Conservation (phyloP, 352 stramenopile species). For the Globisporangium middletonii region DNA sequence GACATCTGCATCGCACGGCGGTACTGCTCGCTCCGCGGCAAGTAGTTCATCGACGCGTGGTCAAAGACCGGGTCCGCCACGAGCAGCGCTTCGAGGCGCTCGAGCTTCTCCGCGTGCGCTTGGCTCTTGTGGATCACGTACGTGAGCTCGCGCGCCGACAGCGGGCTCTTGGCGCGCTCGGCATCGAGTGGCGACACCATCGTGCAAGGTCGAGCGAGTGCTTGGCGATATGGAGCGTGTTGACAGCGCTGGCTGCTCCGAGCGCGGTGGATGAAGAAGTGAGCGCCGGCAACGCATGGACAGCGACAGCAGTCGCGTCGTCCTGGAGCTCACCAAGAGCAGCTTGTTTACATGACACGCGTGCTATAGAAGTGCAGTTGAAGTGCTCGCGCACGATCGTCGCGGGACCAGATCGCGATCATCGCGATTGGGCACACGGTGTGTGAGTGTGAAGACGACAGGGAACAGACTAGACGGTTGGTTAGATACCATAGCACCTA, state of each 20-base stretch:
- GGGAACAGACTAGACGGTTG: too few species aligned
- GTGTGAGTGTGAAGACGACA: too few species aligned
- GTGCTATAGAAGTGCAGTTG: neutral
- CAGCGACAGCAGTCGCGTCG: too few species aligned
- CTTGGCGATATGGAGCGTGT: too few species aligned
- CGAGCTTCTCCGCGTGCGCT: slow-evolving; percentile 38
- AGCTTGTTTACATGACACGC: slow-evolving; percentile 4
- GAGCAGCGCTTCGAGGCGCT: slow-evolving; percentile 58
- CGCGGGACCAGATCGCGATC: too few species aligned
- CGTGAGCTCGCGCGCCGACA: too few species aligned
- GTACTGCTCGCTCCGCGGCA: slow-evolving; percentile 61
- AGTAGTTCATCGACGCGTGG: slow-evolving; percentile 59
- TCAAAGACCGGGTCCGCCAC: slow-evolving; percentile 49
- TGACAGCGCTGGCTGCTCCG: too few species aligned
- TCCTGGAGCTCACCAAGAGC: neutral
- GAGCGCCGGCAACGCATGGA: too few species aligned
- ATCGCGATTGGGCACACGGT: too few species aligned
- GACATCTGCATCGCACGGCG: slow-evolving; percentile 49
- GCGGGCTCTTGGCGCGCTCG: slow-evolving; percentile 38
- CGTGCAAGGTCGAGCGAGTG: too few species aligned
- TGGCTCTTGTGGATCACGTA: slow-evolving; percentile 49
- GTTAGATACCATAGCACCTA: too few species aligned
- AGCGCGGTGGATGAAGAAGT: too few species aligned
- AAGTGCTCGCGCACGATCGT: neutral
- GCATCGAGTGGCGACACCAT: slow-evolving; percentile 7